A percentile compares a stretch with the other conserved stretches of the same genome.
These are phyloP conservation scores for Fallopia convolvulus DNA, from an alignment of 148 eudicot genomes.

Conservation along the genomic window DNA sequence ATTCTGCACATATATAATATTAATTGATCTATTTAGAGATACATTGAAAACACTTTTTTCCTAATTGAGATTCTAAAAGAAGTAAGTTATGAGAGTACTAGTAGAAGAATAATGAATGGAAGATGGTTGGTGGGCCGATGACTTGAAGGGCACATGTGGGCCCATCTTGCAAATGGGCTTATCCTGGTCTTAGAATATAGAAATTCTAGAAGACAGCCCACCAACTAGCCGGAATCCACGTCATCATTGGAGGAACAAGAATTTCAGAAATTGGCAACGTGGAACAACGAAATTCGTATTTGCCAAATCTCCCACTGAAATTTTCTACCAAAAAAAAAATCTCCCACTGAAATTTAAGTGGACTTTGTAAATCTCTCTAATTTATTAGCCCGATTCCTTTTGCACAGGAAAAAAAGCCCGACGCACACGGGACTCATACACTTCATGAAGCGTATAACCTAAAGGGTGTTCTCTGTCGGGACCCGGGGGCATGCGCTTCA, in stretches of 20 bases:
- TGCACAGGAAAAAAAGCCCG: too few species aligned
- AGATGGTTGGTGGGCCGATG: constrained; percentile 7
- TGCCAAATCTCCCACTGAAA: background rate
- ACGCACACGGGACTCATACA: too few species aligned
- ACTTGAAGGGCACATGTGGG: background rate
- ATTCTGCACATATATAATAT: too few species aligned
- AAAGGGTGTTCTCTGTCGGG: too few species aligned
- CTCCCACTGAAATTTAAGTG: background rate
- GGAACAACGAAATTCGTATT: background rate
- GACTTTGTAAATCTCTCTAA: background rate
- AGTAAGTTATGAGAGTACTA: background rate
- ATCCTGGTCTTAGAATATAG: background rate
- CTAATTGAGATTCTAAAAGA: background rate
- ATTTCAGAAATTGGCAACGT: background rate
- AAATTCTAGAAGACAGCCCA: background rate
- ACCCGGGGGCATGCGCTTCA: too few species aligned
- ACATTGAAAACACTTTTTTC: too few species aligned
- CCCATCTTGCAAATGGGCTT: constrained; percentile 3
- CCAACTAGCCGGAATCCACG: background rate
- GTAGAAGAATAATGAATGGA: background rate
- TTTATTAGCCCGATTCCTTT: too few species aligned
- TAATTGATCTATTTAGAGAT: too few species aligned
- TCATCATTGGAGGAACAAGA: background rate
- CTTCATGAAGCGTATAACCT: too few species aligned
- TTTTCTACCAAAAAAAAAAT: too few species aligned